Conservation (phyloP, 139 green algal genomes). For the Spirogloea muscicola region DNA sequence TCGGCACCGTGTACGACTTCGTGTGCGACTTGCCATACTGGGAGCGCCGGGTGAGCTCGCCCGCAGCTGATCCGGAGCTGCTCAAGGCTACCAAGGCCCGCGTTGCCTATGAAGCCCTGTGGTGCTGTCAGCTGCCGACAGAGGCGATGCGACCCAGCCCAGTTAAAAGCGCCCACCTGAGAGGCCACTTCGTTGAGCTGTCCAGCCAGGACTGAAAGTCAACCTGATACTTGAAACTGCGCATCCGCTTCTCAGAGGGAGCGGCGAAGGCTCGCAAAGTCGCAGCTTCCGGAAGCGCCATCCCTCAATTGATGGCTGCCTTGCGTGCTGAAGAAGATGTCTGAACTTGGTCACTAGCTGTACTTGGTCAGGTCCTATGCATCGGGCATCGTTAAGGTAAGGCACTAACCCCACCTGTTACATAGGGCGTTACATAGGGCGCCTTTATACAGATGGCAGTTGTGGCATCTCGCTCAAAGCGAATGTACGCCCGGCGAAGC, state of each 20-base stretch:
- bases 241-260: not conserved
- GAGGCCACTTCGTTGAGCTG: not conserved
- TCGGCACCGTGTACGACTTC: slow-evolving; percentile 22
- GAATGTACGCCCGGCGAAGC: not conserved
- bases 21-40: slow-evolving; percentile 34
- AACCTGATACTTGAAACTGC: not conserved
- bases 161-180: not conserved
- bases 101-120: not conserved
- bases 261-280: no score
- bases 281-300: no score
- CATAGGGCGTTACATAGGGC: no score
- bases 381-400: no score
- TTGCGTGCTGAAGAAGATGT: no score
- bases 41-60: slow-evolving; percentile 17
- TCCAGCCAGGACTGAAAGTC: not conserved
- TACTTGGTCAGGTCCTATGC: no score
- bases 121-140: not conserved
- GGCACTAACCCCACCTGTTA: no score
- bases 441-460: no score
- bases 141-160: not conserved
- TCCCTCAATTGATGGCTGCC: no score
- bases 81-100: not conserved
- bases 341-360: no score
- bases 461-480: no score
- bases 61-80: not conserved